Percentiles rank a stretch among this genome's conserved stretches.
Conservation (phyloP, 345 rosid genomes). For the Corchorus olitorius region DNA sequence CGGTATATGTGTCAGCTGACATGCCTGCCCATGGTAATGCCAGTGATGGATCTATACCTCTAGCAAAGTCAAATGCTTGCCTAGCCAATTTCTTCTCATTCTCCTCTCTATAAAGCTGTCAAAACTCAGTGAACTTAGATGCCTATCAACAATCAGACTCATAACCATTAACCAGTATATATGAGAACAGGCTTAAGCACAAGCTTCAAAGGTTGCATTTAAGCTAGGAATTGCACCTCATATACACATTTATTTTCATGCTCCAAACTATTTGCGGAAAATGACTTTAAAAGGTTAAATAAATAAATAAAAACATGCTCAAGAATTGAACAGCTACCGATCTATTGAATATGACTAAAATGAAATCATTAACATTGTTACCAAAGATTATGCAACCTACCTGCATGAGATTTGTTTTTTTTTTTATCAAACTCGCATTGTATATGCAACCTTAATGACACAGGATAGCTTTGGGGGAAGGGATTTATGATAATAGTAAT, state of each 20-base stretch:
- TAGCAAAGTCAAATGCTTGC: conserved; percentile 89
- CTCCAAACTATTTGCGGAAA: not conserved
- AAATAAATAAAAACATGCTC: not conserved
- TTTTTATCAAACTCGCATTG: not conserved
- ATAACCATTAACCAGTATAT: not conserved
- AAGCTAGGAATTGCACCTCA: conserved; percentile 1
- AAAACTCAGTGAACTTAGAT: conserved; percentile 28
- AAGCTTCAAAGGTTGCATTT: conserved; percentile 5
- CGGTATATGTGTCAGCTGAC: conserved; percentile 73
- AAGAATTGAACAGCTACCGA: not conserved
- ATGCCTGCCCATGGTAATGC: conserved; percentile 98
- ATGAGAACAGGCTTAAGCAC: conserved; percentile 3
- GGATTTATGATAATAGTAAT: too few relatives aligned
- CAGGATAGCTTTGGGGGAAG: too few relatives aligned
- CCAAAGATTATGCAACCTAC: conserved; percentile 1
- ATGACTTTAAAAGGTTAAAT: not conserved
- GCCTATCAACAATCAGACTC: not conserved
- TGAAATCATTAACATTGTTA: conserved; percentile 1
- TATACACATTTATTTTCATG: not conserved
- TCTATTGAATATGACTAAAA: not conserved
- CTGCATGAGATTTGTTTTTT: not conserved
- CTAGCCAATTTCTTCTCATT: conserved; percentile 69
- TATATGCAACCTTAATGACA: not conserved
- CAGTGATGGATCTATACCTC: conserved; percentile 97
- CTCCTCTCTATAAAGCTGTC: conserved; percentile 75